These are phyloP conservation scores for Pestalotiopsis sp. DNA, from an alignment of 2,329 filamentous ascomycete species.

Conservation along the genomic window DNA sequence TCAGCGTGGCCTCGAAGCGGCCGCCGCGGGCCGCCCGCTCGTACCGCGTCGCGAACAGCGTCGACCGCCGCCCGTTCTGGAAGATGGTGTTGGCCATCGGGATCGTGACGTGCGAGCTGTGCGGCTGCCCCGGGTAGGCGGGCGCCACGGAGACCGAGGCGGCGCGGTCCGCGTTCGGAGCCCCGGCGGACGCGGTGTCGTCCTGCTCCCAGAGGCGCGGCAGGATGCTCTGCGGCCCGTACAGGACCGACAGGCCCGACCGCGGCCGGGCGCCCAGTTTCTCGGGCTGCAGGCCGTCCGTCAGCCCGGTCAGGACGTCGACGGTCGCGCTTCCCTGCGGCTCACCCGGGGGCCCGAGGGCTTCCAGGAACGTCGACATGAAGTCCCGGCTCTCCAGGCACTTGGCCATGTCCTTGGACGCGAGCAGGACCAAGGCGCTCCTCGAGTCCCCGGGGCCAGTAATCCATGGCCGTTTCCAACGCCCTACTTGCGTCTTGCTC, in stretches of 20 bases:
- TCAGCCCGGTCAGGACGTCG: conserved; percentile 54
- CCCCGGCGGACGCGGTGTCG: neutral
- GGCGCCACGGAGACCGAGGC: neutral
- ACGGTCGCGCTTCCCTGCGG: conserved; percentile 16
- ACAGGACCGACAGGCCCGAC: conserved; percentile 55
- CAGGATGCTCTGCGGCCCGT: conserved; percentile 44
- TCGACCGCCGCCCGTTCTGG: conserved; percentile 66
- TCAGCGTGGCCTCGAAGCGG: conserved; percentile 24
- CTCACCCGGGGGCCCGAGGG: conserved; percentile 18
- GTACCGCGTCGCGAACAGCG: conserved; percentile 53
- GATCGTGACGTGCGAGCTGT: conserved; percentile 45
- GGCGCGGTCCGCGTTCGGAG: conserved; percentile 30
- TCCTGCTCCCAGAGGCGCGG: conserved; percentile 47
- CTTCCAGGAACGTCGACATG: conserved; percentile 35
- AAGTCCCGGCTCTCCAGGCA: conserved; percentile 49
- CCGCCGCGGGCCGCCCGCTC: conserved; percentile 20
- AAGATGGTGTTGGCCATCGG: conserved; percentile 81
- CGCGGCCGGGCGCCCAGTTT: conserved; percentile 31
- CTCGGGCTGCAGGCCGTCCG: conserved; percentile 54
- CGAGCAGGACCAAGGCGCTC: conserved; percentile 46
- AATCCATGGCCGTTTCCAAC: neutral
- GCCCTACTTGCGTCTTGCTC: neutral
- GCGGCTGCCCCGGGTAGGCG: neutral
- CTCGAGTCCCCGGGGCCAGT: neutral
- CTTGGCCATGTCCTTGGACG: conserved; percentile 49